Evolutionary conservation across 2,329 filamentous ascomycete species (phyloP), one percentile per base, ranked within the genome.

Genomic region (Aureobasidium musti): DNA sequence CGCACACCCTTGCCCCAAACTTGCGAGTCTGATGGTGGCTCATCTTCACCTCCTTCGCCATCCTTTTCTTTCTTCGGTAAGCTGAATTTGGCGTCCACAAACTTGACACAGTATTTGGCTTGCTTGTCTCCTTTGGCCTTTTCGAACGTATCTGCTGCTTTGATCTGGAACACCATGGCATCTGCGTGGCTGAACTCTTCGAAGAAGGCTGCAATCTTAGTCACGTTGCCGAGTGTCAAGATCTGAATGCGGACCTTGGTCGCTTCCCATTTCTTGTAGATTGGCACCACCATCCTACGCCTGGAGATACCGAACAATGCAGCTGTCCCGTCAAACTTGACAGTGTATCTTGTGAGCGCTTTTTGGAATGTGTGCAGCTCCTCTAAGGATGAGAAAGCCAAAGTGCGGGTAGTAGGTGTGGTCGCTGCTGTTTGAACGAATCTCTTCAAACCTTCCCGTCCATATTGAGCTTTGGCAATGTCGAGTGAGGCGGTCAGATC

Each of bases 191-290:
- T 87, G 77, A 96, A 97, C 68, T 93, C 90, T 70, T 92, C 89
- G 76, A 97, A 95, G 79, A 96, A 97, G 3, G 89, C 92, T 26
- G 96, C 80, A 35, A 97, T 80, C 76, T 96, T 91, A 26, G 90
- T 78, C 17, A 90, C 85, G 73, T 87, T 90, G 69, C 92, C 90
- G 70, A 89, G 88, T 30, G 83, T 41, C 10, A 97, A 87, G 43
- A 97, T 83, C 75, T 97, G 92, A 8, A 97, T 82, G 41, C 93
- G 87, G 10, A 91, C 91, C 43, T 84, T 84, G n/a, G 84, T 87
- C 2, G 92, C 91, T 74, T 96, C 92, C 91, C 91, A 96, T 77
- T 95, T 95, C 79, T 97, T 96, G 80, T 96, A 91, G 70, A 97
- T 94, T 0, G 91, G 91, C 19, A 96, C 91, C 14, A 97, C 91